These are phyloP conservation scores for Larix sibirica DNA, from an alignment of 83 land plant species.

Conservation along the genomic window DNA sequence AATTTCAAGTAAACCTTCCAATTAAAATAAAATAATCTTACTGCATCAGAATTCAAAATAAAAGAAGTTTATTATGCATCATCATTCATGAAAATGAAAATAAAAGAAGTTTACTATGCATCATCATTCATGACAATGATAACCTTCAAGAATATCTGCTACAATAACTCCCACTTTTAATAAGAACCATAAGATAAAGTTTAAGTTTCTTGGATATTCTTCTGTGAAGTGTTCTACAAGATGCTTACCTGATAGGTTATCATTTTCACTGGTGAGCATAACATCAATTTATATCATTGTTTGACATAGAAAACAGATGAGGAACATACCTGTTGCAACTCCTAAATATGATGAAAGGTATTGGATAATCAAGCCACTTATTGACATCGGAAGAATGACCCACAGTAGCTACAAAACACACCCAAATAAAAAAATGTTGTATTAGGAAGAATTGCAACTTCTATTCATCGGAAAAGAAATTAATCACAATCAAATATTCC, in stretches of 20 bases:
- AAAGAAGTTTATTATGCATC: no score
- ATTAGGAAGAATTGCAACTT: no score
- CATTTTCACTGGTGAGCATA: no score
- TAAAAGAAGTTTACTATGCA: not conserved
- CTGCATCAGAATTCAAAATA: not conserved
- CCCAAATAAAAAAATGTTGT: no score
- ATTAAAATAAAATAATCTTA: no score
- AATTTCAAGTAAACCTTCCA: not conserved
- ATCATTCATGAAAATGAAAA: no score
- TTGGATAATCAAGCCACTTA: constrained; percentile 21
- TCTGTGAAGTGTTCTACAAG: not conserved
- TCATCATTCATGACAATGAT: not conserved
- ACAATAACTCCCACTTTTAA: constrained; percentile 29
- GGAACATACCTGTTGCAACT: constrained; percentile 21
- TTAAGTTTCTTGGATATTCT: constrained; percentile 6
- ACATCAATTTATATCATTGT: no score
- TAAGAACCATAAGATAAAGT: constrained; percentile 22
- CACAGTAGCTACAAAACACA: constrained; percentile 24
- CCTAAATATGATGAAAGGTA: constrained; percentile 25
- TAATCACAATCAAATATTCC: no score
- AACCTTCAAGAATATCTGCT: constrained; percentile 37
- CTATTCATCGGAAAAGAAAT: no score
- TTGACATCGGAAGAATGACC: constrained; percentile 18
- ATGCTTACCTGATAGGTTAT: constrained; percentile 3
- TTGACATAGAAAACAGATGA: not conserved